phyloP scores from a whole-genome alignment of 2,329 filamentous ascomycete species.

The Beauveria brongniartii region DNA sequence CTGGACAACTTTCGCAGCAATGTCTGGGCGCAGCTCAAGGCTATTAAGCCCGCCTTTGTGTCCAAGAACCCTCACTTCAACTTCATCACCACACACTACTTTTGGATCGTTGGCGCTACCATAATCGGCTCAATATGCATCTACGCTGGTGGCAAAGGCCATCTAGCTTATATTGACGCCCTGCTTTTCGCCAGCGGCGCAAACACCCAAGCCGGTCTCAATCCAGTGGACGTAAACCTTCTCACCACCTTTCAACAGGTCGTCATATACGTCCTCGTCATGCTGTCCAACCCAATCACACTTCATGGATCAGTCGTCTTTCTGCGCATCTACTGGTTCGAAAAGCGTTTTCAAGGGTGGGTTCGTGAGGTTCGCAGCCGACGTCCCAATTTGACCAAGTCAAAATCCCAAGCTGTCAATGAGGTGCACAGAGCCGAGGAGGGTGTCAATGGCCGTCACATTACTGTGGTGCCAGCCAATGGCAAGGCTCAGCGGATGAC shows the following conservation, averaged over 20 bases:
- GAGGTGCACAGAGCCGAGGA: slow-evolving; percentile 45
- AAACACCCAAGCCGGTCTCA: slow-evolving; percentile 88
- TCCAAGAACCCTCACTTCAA: slow-evolving; percentile 62
- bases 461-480: slow-evolving; percentile 55
- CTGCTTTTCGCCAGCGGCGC: slow-evolving; percentile 81
- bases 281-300: slow-evolving; percentile 74
- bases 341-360: slow-evolving; percentile 85
- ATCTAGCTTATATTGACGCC: slow-evolving; percentile 73
- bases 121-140: slow-evolving; percentile 72
- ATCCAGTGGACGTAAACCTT: slow-evolving; percentile 63
- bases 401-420: slow-evolving; percentile 42
- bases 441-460: slow-evolving; percentile 58
- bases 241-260: slow-evolving; percentile 67
- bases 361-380: slow-evolving; percentile 62
- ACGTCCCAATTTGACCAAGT: slow-evolving; percentile 55
- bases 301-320: slow-evolving; percentile 85
- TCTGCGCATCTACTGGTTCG: slow-evolving; percentile 93
- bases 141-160: slow-evolving; percentile 49
- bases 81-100: slow-evolving; percentile 76
- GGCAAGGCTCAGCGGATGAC: slow-evolving; percentile 48
- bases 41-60: slow-evolving; percentile 48
- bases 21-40: slow-evolving; percentile 35
- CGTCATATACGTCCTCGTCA: slow-evolving; percentile 61
- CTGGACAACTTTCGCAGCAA: slow-evolving; percentile 25
- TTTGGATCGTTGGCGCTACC: slow-evolving; percentile 68